Conservation (phyloP, 2,329 filamentous ascomycete species). For the Verticillium zaregamsianum region DNA sequence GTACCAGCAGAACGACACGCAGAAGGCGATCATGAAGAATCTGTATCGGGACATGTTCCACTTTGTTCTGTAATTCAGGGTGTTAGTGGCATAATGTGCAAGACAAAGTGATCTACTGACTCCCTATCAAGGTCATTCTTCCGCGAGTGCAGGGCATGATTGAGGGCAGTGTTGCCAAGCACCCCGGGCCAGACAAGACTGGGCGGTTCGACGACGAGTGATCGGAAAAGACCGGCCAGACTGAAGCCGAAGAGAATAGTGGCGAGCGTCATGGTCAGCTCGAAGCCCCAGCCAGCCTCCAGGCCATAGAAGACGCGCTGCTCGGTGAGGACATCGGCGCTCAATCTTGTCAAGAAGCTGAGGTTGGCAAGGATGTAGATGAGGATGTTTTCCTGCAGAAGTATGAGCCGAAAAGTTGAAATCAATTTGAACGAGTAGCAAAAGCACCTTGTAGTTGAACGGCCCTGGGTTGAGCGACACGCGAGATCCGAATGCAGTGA, state of each 20-base stretch:
- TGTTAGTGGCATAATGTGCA: background rate
- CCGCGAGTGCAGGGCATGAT: conserved; percentile 34
- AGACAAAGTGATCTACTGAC: background rate
- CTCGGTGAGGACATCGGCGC: conserved; percentile 28
- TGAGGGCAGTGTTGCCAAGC: conserved; percentile 42
- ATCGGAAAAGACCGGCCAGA: conserved; percentile 38
- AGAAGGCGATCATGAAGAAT: conserved; percentile 27
- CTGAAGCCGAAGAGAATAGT: conserved; percentile 43
- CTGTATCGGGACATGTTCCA: conserved; percentile 30
- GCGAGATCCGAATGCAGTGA: conserved; percentile 18
- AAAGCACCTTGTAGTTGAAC: conserved; percentile 25
- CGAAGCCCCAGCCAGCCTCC: conserved; percentile 38
- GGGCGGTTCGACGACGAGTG: conserved; percentile 40
- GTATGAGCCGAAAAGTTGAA: background rate
- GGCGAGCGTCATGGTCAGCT: conserved; percentile 34
- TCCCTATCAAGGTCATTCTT: conserved; percentile 23
- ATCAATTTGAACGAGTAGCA: too few species aligned
- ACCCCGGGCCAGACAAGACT: conserved; percentile 50
- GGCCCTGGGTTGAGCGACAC: conserved; percentile 34
- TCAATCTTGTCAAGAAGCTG: conserved; percentile 34
- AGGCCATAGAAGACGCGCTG: conserved; percentile 37
- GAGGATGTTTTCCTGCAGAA: conserved; percentile 29
- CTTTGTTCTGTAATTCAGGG: background rate
- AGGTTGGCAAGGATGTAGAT: conserved; percentile 39
- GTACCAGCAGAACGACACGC: conserved; percentile 38